Base-by-base conservation (phyloP, 164 flowering plant genomes). In the Magnolia officinalis region DNA sequence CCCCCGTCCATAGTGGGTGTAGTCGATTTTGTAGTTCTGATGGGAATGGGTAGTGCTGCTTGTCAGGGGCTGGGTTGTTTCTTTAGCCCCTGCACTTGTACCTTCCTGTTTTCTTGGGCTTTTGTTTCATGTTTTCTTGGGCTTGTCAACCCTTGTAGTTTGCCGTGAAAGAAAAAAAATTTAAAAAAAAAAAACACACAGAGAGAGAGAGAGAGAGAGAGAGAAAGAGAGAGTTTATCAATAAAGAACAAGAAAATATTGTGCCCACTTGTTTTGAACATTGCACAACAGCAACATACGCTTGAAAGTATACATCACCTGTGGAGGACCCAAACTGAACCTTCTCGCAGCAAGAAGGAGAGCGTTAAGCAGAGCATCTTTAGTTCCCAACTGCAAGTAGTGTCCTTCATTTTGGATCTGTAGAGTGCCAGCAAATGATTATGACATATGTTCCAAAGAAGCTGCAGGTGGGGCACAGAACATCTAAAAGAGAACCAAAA, bases 361-460 rank as follows among this genome's bases (percentile, higher is more conserved):
- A 64, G 96, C 93, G 85, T 91, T 90, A 23, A 93, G 80, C 78
- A 95, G 79, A 75, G 93, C 89, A 77, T 91, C 98, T 80, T 92
- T 93, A 24, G 87, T 94, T 67, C 83, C 94, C 50, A 74, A 74
- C 69, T 88, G 96, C 88, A 95, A 81, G 80, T 84, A 81, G 73
- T 75, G 75, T 59, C 93, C 98, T 85, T 92, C 98, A 78, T 82
- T 93, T 81, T 95, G 95, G 74, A 95, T 95, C 98, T 95, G 90
- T 49, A 37, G 71, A 14, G 55, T 8, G 7, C 74, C 26, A 71
- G 52, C 23, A 79, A 49, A 5, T 21, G 26, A 37, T 18, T 51
- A 26, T 19, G 64, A 20, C 18, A 50, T 50, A 45, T 37, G 45
- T 37, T 37, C 45, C 45, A 50, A 59, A 61, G 14, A 75, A 72